phyloP scores from a whole-genome alignment of 2,329 filamentous ascomycete species.

The Sporothrix dimorphospora region DNA sequence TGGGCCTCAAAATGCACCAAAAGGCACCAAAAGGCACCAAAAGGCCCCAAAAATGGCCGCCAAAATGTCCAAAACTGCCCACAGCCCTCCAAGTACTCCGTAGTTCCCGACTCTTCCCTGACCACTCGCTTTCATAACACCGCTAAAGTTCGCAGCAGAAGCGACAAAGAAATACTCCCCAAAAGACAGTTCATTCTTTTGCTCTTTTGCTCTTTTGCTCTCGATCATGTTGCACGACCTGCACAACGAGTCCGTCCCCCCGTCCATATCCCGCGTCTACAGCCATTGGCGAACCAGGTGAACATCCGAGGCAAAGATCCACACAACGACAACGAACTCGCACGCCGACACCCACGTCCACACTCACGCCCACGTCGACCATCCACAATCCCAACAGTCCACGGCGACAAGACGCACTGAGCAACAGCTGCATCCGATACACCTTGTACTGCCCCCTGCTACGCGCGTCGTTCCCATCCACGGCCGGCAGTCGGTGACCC shows the following conservation, averaged over 20 bases:
- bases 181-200: background rate
- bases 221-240: constrained; percentile 19
- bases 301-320: constrained; percentile 7
- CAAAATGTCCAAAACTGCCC: background rate
- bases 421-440: background rate
- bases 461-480: background rate
- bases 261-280: background rate
- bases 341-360: constrained; percentile 12
- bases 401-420: background rate
- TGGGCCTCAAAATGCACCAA: background rate
- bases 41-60: background rate
- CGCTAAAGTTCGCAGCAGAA: constrained; percentile 2
- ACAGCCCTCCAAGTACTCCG: background rate
- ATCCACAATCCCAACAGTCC: too few relatives aligned
- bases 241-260: constrained; percentile 1
- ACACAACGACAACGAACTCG: background rate
- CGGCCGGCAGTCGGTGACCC: constrained; percentile 27
- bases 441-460: background rate
- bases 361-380: background rate
- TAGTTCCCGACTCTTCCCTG: constrained; percentile 9
- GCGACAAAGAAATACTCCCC: background rate
- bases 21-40: background rate
- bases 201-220: background rate
- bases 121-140: background rate
- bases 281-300: constrained; percentile 10